Percentiles rank a stretch among this genome's conserved stretches.
These are phyloP conservation scores for Cadophora sp. DNA, from an alignment of 2,329 filamentous ascomycete species.

Conservation along the genomic window DNA sequence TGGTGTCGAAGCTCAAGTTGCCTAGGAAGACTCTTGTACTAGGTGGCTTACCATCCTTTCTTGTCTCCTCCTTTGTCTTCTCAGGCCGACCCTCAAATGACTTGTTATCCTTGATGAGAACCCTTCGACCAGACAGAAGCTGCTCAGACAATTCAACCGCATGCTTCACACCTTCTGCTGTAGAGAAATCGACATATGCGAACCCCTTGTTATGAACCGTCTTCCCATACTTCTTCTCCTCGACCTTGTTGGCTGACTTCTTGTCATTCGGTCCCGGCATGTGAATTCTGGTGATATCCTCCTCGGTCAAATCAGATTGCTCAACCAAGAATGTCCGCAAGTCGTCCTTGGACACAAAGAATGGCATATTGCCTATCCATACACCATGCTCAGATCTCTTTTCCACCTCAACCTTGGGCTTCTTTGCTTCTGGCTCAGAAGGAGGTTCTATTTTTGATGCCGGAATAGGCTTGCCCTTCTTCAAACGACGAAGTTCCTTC, in stretches of 20 bases:
- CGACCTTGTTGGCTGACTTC: constrained; percentile 43
- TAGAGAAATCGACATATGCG: constrained; percentile 92
- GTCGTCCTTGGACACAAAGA: constrained; percentile 75
- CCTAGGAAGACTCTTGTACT: constrained; percentile 88
- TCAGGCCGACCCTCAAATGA: constrained; percentile 89
- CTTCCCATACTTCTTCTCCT: constrained; percentile 41
- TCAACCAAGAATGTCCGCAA: constrained; percentile 82
- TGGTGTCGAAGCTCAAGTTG: constrained; percentile 83
- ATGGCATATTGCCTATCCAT: constrained; percentile 97
- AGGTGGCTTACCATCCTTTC: constrained; percentile 63
- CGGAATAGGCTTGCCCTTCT: constrained; percentile 74
- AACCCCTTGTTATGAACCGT: constrained; percentile 79
- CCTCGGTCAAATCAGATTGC: constrained; percentile 69
- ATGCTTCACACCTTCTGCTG: constrained; percentile 67
- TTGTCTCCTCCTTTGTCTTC: constrained; percentile 54
- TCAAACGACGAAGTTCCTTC: constrained; percentile 86
- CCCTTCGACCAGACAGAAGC: constrained; percentile 74
- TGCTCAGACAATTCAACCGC: constrained; percentile 88
- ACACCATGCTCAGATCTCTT: constrained; percentile 81
- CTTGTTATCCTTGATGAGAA: constrained; percentile 92
- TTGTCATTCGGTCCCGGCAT: constrained; percentile 57
- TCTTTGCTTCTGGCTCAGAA: constrained; percentile 49
- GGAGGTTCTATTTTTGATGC: constrained; percentile 50
- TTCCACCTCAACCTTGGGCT: constrained; percentile 49
- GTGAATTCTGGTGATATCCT: constrained; percentile 78